phyloP scores from a whole-genome alignment of 169 alveolate species.

The Plasmodium sp. region DNA sequence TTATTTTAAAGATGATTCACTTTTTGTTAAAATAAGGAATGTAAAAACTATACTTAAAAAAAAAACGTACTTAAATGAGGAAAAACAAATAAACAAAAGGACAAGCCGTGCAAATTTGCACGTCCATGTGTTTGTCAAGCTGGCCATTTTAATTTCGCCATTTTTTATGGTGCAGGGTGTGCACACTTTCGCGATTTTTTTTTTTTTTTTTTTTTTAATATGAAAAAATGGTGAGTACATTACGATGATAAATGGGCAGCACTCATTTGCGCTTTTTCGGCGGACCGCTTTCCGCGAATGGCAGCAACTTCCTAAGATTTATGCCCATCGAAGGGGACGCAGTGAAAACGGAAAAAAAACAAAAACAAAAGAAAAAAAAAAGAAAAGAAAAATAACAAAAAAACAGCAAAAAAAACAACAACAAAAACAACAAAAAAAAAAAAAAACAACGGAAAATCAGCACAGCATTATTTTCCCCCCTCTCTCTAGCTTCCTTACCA shows the following conservation, averaged over 20 bases:
- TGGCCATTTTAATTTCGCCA: not conserved
- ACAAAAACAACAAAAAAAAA: no score
- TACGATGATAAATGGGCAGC: not conserved
- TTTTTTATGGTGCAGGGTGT: not conserved
- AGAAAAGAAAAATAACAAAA: no score
- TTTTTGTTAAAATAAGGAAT: not conserved
- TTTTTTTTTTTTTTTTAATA: not conserved
- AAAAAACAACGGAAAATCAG: not conserved
- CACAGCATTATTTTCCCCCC: not conserved
- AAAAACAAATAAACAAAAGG: not conserved
- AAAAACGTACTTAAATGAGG: not conserved
- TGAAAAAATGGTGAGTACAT: not conserved
- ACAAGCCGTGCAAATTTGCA: not conserved
- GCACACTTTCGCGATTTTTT: not conserved
- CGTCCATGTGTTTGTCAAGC: not conserved
- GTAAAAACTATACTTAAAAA: not conserved
- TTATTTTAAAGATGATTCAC: not conserved
- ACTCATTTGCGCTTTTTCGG: not conserved
- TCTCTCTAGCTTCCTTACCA: not conserved
- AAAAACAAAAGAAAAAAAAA: not conserved
- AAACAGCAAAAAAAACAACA: no score
- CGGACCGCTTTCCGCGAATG: not conserved
- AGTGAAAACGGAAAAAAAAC: not conserved
- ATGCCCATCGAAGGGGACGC: not conserved
- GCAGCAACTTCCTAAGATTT: not conserved